phyloP scores from a whole-genome alignment of 495 filamentous ascomycete species.

The Pyronema omphalodes region DNA sequence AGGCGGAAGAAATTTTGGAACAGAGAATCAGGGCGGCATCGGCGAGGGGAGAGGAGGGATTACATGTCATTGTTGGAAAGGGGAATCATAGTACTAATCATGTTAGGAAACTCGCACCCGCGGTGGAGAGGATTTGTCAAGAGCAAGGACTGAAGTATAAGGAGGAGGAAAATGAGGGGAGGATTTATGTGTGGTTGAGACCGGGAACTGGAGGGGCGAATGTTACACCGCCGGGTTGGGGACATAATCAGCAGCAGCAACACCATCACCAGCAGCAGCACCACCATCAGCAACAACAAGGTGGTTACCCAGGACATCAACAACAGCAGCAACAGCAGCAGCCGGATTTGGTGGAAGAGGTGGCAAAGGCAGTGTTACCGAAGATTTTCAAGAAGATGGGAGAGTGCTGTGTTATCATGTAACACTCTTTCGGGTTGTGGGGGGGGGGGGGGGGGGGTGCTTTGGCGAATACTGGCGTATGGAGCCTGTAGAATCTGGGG shows the following conservation, averaged over 20 bases:
- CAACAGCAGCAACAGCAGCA: conserved; percentile 12
- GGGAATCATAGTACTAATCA: conserved; percentile 68
- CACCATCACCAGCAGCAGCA: conserved; percentile 8
- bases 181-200: conserved; percentile 32
- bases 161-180: conserved; percentile 72
- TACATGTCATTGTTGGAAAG: conserved; percentile 87
- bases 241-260: conserved; percentile 5
- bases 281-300: conserved; percentile 2
- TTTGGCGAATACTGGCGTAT: too few species aligned
- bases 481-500: too few species aligned
- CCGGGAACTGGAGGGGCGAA: not conserved
- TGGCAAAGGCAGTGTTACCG: conserved; percentile 2
- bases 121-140: conserved; percentile 66
- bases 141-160: conserved; percentile 64
- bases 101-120: conserved; percentile 67
- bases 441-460: too few species aligned
- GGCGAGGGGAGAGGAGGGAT: conserved; percentile 49
- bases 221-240: not conserved
- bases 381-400: conserved; percentile 15
- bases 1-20: conserved; percentile 79
- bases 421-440: too few species aligned
- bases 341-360: conserved; percentile 7
- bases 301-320: conserved; percentile 7
- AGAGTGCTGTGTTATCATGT: conserved; percentile 15
- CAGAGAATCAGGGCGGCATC: conserved; percentile 59